These are phyloP conservation scores for Wallacemonas sp. DNA, from an alignment of 208 protist species.

Conservation along the genomic window DNA sequence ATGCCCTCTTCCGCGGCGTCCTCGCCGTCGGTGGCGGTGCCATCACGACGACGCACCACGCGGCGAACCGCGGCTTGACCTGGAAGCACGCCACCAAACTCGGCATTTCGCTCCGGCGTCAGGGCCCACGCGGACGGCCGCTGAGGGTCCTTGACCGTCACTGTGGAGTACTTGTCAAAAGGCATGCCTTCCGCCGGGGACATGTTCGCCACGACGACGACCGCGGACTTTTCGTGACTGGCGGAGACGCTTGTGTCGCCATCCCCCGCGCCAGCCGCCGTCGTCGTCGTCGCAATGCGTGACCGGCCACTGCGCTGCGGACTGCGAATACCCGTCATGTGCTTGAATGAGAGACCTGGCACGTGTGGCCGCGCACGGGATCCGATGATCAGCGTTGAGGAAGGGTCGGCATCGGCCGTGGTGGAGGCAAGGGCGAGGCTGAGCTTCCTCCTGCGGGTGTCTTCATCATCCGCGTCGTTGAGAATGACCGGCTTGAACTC, in stretches of 20 bases:
- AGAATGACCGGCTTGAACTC: conserved; percentile 42
- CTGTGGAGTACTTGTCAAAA: conserved; percentile 52
- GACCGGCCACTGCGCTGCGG: background rate
- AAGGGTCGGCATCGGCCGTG: conserved; percentile 18
- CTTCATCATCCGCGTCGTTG: conserved; percentile 1
- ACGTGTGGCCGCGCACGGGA: conserved; percentile 40
- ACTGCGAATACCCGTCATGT: conserved; percentile 31
- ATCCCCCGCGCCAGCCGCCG: no score
- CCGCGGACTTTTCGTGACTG: background rate
- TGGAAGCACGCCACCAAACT: conserved; percentile 24
- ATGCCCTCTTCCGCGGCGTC: conserved; percentile 2
- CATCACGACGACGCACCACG: background rate
- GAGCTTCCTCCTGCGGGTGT: background rate
- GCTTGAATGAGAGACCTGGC: conserved; percentile 31
- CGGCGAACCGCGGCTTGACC: conserved; percentile 35
- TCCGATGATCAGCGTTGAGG: no score
- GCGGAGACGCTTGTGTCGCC: no score
- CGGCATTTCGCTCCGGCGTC: conserved; percentile 33
- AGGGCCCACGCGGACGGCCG: conserved; percentile 76
- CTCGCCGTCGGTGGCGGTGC: background rate
- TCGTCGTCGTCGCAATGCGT: background rate
- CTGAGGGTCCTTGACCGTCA: conserved; percentile 49
- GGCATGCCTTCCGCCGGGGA: conserved; percentile 33
- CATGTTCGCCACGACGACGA: conserved; percentile 9
- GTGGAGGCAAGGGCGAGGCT: background rate